Base-by-base conservation (phyloP, 2,329 filamentous ascomycete genomes). In the Colletotrichum camelliae region DNA sequence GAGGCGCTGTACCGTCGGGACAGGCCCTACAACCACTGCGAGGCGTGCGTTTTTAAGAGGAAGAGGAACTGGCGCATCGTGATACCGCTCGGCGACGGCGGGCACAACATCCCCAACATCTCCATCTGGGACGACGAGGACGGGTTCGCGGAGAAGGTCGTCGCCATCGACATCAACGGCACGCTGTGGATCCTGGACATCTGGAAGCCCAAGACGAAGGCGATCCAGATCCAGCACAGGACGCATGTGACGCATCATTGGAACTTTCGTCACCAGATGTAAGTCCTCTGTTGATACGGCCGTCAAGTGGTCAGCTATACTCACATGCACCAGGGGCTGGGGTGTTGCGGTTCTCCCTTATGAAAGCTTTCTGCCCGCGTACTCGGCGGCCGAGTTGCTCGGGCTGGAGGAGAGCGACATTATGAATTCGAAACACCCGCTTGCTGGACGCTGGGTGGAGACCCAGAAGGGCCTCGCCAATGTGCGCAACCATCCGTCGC, bases 61-160 rank as follows among this genome's bases (percentile, higher is more conserved):
- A 83, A 84, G 37, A 83, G 87, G 7, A 87, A 87, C 71, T 91
- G 89, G 88, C 86, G 86, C 62, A 88, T 92, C 29, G 79, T 89
- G 2, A 79, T 91, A 5, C 80, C 84, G 3, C 82, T 89, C 1
- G 85, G 85, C 1, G 39, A 21, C 1, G 62, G 74, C 0, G 88
- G 86, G 0, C 77, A 82, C 43, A 92, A 92, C 61, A 85, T 91
- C 2, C 90, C 90, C 7, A 89, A 87, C 68, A 81, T 92, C n/a
- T 83, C 86, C 31, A 91, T 92, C 77, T 79, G 86, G 66, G 86
- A 88, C 68, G 85, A 89, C 72, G 77, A 81, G 1, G 55, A 84
- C 2, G 90, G 90, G 2, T 79, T 86, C 4, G 90, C 89, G 4
- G 85, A 89, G 7, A 88, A 87, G 76, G 80, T 92, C 1, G 85